Base-by-base conservation (phyloP, 768 basidiomycete species). In the Pleurotus eryngii region DNA sequence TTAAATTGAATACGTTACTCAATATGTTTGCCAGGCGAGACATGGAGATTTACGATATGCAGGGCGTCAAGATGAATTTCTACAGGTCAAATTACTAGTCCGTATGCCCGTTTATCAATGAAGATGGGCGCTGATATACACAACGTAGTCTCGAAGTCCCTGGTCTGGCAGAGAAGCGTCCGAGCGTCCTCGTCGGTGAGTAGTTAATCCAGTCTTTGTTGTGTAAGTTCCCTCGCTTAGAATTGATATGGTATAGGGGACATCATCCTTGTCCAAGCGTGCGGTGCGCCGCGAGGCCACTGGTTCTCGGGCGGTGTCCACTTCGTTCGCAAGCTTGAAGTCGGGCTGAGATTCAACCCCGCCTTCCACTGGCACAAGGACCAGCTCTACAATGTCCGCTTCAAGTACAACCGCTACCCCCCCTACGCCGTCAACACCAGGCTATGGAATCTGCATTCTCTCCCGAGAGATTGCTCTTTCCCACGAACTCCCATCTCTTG, bases 121-220 rank as follows among this genome's bases (percentile, higher is more conserved):
- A 1, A 46, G 3, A 5, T 6, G n/a, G 26, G 42, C 2, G 17
- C 11, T 15, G 47, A 55, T 49, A 46, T 26, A 35, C 20, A 15
- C 1, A 42, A 11, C 12, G 5, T 39, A 85, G 83, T 22, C 67
- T 86, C 4, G 56, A 69, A 30, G 82, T 87, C 7, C 73, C 80
- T 30, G 84, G 83, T 4, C 70, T 85, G 1, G 81, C 80, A 2
- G 82, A 85, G 67, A 80, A 80, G 49, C 73, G 84, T 3, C 84
- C 84, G 0, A 82, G 80, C 18, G 81, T 86, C 14, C 72, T 84
- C 15, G 74, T 83, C 15, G 84, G 49, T 50, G n/a, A 14, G 49
- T 50, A 9, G 15, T 17, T 50, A 26, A 15, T 14, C 47, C 43
- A 35, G 9, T 22, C 43, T 49, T 26, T n/a, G 1, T 26, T 26